Base-by-base conservation (phyloP, 2,329 filamentous ascomycete genomes). In the Macrophomina phaseolina region DNA sequence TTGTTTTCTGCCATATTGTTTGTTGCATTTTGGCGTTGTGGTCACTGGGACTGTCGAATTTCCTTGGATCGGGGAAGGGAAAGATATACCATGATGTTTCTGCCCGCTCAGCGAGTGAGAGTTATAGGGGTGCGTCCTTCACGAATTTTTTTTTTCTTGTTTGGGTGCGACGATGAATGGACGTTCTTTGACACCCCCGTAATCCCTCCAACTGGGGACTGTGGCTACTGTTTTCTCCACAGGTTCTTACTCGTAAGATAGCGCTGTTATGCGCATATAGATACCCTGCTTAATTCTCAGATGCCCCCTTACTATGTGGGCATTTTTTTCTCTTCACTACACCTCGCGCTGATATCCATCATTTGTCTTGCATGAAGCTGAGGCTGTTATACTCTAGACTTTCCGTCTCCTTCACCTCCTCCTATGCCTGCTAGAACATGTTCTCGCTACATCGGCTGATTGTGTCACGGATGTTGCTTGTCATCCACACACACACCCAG, bases 21-120 rank as follows among this genome's bases (percentile, higher is more conserved):
- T 38, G 9, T 28, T 62, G 58, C 58, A 49, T 62, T 38, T 23
- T 7, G 58, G 58, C 58, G 58, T 62, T 49, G 18, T 8, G 8
- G 32, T 28, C 16, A 42, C 9, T 49, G 58, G 58, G 12, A n/a
- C 9, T 7, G 38, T 38, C 18, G 38, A 14, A 36, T 49, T 49
- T 62, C n/a, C 14, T 51, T 30, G 45, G 40, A 34, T 14, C 12
- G 16, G n/a, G 30, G 48, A 48, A 34, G 49, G 52, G 38, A 62
- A 62, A 30, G 46, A 5, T 38, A 49, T 48, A 62, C 18, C 45
- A 38, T 46, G 36, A 46, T n/a, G 30, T 48, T 23, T 48, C 42
- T 61, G 56, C 56, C 56, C 42, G 56, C 42, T 45, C 58, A 49
- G 30, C 28, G 56, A 49, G 32, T 23, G 45, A 48, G 58, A 14